A percentile compares a stretch with the other conserved stretches of the same genome.
Evolutionary conservation across 1,284 basidiomycete genomes (phyloP).

Genomic region (Ceratobasidium sp.): DNA sequence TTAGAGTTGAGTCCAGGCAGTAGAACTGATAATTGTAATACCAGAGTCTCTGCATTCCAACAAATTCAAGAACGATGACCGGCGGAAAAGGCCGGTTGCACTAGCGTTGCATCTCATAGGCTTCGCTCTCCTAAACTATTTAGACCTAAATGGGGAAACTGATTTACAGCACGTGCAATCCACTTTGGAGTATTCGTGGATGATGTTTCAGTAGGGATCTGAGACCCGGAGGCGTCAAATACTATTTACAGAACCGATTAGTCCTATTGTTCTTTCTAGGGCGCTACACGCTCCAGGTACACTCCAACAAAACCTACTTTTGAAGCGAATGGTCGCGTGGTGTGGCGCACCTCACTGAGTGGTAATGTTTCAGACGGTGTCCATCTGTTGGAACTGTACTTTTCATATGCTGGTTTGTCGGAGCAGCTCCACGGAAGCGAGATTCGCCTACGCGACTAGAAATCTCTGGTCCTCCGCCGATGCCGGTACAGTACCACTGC

Average conservation of each 20-base stretch:
- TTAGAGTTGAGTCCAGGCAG: no score
- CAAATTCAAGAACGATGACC: no score
- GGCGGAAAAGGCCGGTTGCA: no score
- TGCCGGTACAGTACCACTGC: no score
- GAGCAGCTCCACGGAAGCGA: background rate
- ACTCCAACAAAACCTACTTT: background rate
- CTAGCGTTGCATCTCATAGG: background rate
- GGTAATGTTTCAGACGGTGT: background rate
- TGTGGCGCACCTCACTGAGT: slow-evolving; percentile 9
- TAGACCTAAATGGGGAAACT: background rate
- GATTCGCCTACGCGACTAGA: no score
- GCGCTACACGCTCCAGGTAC: background rate
- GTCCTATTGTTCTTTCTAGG: background rate
- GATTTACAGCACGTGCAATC: background rate
- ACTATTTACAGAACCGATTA: background rate
- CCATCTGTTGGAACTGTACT: no score
- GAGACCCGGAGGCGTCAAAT: background rate
- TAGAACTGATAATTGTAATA: no score
- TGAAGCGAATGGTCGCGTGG: background rate
- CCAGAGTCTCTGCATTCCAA: no score
- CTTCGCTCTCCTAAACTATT: background rate
- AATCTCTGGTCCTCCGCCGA: no score
- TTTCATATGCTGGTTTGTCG: background rate
- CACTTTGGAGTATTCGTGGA: background rate
- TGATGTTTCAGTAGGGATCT: background rate